These are phyloP conservation scores for Metschnikowia similis DNA, from an alignment of 805 yeast genomes.

Conservation along the genomic window DNA sequence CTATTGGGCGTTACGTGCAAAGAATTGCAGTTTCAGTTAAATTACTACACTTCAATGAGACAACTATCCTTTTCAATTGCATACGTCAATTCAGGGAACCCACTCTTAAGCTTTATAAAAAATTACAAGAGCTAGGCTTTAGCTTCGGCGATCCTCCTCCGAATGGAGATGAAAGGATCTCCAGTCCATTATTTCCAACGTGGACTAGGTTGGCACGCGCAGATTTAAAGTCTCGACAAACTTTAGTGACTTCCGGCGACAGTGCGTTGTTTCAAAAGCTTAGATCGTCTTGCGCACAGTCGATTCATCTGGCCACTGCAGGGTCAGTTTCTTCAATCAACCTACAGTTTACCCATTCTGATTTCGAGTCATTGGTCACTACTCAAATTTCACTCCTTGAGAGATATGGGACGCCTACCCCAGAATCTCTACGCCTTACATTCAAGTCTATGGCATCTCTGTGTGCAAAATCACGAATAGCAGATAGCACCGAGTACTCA, in stretches of 20 bases:
- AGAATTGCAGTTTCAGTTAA: constrained; percentile 37
- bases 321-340: not conserved
- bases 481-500: not conserved
- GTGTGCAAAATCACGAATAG: constrained; percentile 17
- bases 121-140: not conserved
- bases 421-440: constrained; percentile 38
- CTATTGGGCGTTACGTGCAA: constrained; percentile 42
- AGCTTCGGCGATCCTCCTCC: not conserved
- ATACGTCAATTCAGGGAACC: constrained; percentile 33
- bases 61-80: constrained; percentile 31
- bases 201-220: constrained; percentile 6
- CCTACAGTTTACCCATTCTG: constrained; percentile 23
- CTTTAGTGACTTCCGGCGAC: not conserved
- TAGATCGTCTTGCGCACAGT: not conserved
- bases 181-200: constrained; percentile 3
- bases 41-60: constrained; percentile 45
- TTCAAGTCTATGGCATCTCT: constrained; percentile 45
- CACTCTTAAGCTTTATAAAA: constrained; percentile 17
- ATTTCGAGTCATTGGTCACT: constrained; percentile 40
- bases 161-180: not conserved
- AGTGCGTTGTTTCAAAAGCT: not conserved
- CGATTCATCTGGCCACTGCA: not conserved
- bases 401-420: constrained; percentile 17
- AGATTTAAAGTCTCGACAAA: not conserved
- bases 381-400: constrained; percentile 53